These are phyloP conservation scores for Cladosporium halotolerans DNA, from an alignment of 2,329 filamentous ascomycete species.

Conservation along the genomic window DNA sequence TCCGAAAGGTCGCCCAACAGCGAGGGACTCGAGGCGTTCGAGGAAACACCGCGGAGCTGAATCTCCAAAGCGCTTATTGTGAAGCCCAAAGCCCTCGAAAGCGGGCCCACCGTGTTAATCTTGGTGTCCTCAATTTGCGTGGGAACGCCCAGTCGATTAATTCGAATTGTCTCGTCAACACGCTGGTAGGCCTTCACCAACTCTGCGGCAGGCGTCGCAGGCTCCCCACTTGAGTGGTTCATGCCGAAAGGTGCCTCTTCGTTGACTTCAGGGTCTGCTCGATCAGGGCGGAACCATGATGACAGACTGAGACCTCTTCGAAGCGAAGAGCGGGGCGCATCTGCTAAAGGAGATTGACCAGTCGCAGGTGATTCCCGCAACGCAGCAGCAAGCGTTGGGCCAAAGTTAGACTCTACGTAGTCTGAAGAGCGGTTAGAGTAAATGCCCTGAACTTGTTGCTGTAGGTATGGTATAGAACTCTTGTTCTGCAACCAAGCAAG, in stretches of 20 bases:
- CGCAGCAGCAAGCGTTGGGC: slow-evolving; percentile 21
- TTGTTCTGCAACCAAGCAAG: slow-evolving; percentile 44
- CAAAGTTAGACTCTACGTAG: slow-evolving; percentile 25
- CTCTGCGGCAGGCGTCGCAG: slow-evolving; percentile 15
- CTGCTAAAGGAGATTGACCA: neutral
- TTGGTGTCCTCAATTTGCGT: slow-evolving; percentile 14
- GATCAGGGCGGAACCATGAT: slow-evolving; percentile 13
- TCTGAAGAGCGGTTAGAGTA: slow-evolving; percentile 20
- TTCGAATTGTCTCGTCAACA: slow-evolving; percentile 48
- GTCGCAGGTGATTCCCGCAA: neutral
- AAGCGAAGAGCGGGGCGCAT: slow-evolving; percentile 2
- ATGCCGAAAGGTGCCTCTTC: neutral
- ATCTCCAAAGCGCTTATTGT: slow-evolving; percentile 88
- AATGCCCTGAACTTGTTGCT: slow-evolving; percentile 24
- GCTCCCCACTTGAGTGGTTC: slow-evolving; percentile 3
- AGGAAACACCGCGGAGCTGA: slow-evolving; percentile 70
- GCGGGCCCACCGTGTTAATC: slow-evolving; percentile 19
- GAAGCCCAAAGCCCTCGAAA: slow-evolving; percentile 57
- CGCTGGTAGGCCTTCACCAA: slow-evolving; percentile 51
- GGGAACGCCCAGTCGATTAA: slow-evolving; percentile 39
- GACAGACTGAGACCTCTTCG: slow-evolving; percentile 16
- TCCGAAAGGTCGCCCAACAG: slow-evolving; percentile 79
- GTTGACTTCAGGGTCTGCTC: slow-evolving; percentile 3
- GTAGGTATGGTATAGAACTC: slow-evolving; percentile 27
- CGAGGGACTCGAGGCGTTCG: slow-evolving; percentile 59